phyloP scores from a whole-genome alignment of 2,329 filamentous ascomycete genomes.

The Byssochlamys sp. region DNA sequence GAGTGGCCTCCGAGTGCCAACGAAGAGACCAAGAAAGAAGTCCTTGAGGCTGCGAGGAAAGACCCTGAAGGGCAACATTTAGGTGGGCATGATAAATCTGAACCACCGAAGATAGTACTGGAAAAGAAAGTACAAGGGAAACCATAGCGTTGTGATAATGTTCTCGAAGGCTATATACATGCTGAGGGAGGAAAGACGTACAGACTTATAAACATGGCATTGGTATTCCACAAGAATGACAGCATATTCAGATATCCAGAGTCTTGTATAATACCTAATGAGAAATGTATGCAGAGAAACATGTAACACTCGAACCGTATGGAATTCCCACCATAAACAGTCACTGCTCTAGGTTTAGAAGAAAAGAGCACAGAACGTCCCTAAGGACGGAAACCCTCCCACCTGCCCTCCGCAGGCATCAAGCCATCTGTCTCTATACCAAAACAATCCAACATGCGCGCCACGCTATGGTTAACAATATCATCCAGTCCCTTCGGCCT shows the following conservation, averaged over 20 bases:
- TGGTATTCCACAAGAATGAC: neutral
- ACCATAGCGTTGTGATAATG: too few relatives aligned
- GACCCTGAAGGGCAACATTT: neutral
- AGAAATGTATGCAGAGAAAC: neutral
- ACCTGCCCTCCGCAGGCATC: neutral
- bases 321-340: too few relatives aligned
- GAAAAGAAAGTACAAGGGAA: neutral
- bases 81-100: neutral
- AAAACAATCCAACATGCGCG: constrained; percentile 10
- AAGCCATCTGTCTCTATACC: neutral
- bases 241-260: neutral
- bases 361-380: neutral
- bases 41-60: neutral
- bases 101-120: neutral
- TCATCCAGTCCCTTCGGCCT: constrained; percentile 13
- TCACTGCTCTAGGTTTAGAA: too few relatives aligned
- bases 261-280: neutral
- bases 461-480: constrained; percentile 11
- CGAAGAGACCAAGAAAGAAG: neutral
- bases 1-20: neutral
- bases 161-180: neutral
- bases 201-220: neutral
- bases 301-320: too few relatives aligned
- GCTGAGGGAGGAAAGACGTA: neutral
- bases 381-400: neutral